Evolutionary conservation across 106 monocot genomes (phyloP), one percentile per base, ranked within the genome.

Genomic region (Agapanthus africanus): DNA sequence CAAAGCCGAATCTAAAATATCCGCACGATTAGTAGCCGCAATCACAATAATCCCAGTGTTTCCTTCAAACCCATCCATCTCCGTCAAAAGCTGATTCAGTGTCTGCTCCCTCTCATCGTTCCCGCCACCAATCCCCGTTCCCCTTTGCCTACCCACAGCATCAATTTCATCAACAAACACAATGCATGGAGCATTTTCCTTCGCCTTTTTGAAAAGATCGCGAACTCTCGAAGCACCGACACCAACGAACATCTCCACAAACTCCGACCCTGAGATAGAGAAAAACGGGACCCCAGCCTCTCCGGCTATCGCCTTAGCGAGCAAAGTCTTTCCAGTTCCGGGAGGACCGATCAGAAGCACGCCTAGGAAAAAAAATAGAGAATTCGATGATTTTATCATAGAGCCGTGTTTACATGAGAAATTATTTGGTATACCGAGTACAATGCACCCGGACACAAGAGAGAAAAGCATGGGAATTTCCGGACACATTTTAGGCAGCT

Each of bases 171-270:
- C 93, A 73, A 94, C 93, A 82, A 94, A 94, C 18, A 94, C 93
- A 59, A 94, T 97, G 68, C 95, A 97, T 36, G 95, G 95, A 13
- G 93, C 93, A 78, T 94, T 94, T 59, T 94, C 93, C 73, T 94
- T 94, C 19, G 93, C 93, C 76, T 94, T 94, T 66, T 94, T 94
- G 78, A 94, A 94, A 56, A 94, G 84, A 68, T 94, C 93, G 63
- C 93, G 89, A 69, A 94, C 93, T 38, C 93, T 71, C 7, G 93
- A 94, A 42, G 93, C 93, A 60, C 93, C 93, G 32, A 94, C 93
- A 42, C 95, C 95, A 21, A 97, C 95, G 77, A 97, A 97, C 95
- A 97, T 97, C 68, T 97, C 95, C 37, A 97, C 95, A 74, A 97
- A 97, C 77, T 97, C 95, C 56, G 95, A 97, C 19, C 95, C 95